These are phyloP conservation scores for Colletotrichum higginsianum DNA, from an alignment of 2,329 filamentous ascomycete genomes.

Conservation along the genomic window DNA sequence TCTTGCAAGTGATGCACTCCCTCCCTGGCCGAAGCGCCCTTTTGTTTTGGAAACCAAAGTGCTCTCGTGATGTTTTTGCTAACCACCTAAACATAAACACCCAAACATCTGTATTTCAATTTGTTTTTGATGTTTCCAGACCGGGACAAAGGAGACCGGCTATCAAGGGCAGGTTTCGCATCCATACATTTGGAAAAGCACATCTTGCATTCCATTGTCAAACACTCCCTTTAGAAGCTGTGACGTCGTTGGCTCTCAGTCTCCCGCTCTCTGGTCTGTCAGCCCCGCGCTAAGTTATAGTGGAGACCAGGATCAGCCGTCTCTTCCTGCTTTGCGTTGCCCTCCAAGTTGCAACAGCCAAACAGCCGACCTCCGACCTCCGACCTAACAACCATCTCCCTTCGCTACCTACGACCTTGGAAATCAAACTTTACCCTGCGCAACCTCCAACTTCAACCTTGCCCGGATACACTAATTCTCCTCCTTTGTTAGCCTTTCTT, in stretches of 20 bases:
- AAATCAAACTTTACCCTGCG: slow-evolving; percentile 18
- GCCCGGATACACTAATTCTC: slow-evolving; percentile 2
- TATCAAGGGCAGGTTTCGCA: background rate
- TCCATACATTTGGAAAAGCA: background rate
- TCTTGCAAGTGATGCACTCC: background rate
- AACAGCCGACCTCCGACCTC: background rate
- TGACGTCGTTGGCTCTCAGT: slow-evolving; percentile 26
- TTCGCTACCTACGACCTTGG: slow-evolving; percentile 17
- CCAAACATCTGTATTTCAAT: no score
- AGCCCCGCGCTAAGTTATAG: slow-evolving; percentile 41
- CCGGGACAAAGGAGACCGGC: no score
- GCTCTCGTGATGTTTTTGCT: background rate
- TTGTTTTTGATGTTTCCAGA: background rate
- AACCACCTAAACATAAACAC: background rate
- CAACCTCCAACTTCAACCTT: slow-evolving; percentile 23
- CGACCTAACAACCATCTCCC: slow-evolving; percentile 17
- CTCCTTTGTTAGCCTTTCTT: background rate
- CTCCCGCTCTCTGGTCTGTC: slow-evolving; percentile 22
- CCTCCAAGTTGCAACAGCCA: slow-evolving; percentile 22
- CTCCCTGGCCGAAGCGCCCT: no score
- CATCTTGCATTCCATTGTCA: background rate
- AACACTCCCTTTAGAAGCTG: slow-evolving; percentile 11
- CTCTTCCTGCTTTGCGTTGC: slow-evolving; percentile 22
- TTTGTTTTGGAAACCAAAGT: background rate
- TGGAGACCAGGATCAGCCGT: slow-evolving; percentile 30